Evolutionary conservation across 2,329 filamentous ascomycete species (phyloP), one percentile per base, ranked within the genome.

Genomic region (Aureobasidium melanogenum): DNA sequence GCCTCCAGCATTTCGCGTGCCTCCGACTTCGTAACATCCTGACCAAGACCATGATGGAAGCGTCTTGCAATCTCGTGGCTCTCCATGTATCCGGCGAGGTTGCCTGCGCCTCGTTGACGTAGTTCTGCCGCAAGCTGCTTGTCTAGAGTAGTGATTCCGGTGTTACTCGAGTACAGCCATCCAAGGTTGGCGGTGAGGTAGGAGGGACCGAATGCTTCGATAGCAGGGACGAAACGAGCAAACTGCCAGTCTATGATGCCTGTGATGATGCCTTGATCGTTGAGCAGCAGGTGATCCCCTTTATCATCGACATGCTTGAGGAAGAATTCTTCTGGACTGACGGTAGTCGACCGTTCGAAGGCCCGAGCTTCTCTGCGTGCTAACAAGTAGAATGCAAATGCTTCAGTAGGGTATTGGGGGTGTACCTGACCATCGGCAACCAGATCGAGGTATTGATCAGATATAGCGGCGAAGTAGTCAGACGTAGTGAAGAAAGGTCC

Each of bases 261-360:
- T 6, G 75, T 79, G 36, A 82, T 74, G 61, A 78, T 76, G 62
- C 71, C 77, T 8, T 78, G 51, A 4, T 77, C 70, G 62, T 82
- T 75, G 1, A 75, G 74, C 0, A 82, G 68, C 15, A 82, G 73
- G 51, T 81, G 77, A 57, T 80, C 77, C 2, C 76, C 78, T 65
- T 80, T 81, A 63, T 81, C 77, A 61, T 79, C 75, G n/a, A 71
- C 66, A 64, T 79, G 74, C 64, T 78, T 80, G 9, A 82, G 67
- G 61, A 75, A 80, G 67, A 61, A 61, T 2, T 38, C 6, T 39
- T 24, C 12, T 6, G 3, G 2, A 12, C 8, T 32, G 30, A 32
- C 3, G 2, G n/a, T 47, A 6, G 2, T 17, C 8, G 19, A 7
- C 3, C 3, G 32, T 5, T 24, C 10, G 28, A 38, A 10, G 4